Base-by-base conservation (phyloP, 164 flowering plant genomes). In the Stephania japonica region DNA sequence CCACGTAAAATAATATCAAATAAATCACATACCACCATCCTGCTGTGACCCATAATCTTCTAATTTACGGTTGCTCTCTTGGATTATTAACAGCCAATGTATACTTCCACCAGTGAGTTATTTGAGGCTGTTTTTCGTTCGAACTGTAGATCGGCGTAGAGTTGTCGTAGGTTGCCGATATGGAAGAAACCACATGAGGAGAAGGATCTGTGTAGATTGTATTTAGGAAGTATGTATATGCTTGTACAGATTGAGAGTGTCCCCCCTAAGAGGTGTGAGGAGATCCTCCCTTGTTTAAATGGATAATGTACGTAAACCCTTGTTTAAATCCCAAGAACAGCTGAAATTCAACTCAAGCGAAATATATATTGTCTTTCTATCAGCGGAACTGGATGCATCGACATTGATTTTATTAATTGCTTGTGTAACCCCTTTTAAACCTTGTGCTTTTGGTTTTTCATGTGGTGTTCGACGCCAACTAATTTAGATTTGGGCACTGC, bases 181-280 rank as follows among this genome's bases (percentile, higher is more conserved):
- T 32, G 38, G 82, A 44, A 73, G 70, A 76, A 65, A 73, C 72
- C 24, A 41, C 68, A n/a, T 68, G 47, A 25, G 68, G 10, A 6
- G 43, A 73, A 32, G 77, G 76, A 64, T 41, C 71, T 63, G 66
- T 63, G 66, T 67, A 66, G 74, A 81, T 77, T 86, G 82, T 84
- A 83, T 72, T 65, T 80, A 83, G 73, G 44, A 53, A 78, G 77
- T 75, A 47, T 84, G 81, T 86, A 83, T 61, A 83, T 84, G 78
- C 69, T 56, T 84, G 87, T 86, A 84, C 73, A 84, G 85, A 62
- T 65, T 69, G 67, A 42, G 41, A 65, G 63, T 64, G 73, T 44
- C 62, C 65, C 64, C 12, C 18, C 14, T 13, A 41, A 71, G 73
- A 59, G 66, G 66, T 71, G 47, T 61, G 14, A 71, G 44, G 62